Evolutionary conservation across 208 protist species (phyloP).

Genomic region (Wallacemonas sp.): DNA sequence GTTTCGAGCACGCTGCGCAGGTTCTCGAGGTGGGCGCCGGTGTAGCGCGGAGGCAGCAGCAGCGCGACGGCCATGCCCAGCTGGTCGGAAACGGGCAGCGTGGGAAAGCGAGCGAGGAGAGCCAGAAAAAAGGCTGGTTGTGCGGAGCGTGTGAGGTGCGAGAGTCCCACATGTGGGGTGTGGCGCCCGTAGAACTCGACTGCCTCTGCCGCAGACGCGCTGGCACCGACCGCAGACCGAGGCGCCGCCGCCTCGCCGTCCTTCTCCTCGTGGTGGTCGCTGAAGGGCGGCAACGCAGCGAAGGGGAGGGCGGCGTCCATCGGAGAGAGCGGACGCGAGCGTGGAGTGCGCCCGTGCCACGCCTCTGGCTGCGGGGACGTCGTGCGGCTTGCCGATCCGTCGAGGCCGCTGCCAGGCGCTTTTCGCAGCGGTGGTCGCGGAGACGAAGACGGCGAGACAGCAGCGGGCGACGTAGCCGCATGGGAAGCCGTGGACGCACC

Average conservation of each 20-base stretch:
- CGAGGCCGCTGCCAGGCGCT: no score
- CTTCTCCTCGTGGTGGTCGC: background rate
- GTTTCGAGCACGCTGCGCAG: conserved; percentile 36
- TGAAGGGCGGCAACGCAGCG: background rate
- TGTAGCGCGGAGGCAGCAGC: conserved; percentile 42
- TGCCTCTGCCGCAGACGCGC: background rate
- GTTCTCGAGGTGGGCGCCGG: conserved; percentile 25
- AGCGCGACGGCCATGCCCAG: conserved; percentile 48
- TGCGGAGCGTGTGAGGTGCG: conserved; percentile 13
- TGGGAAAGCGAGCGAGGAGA: conserved; percentile 33
- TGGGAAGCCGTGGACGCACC: no score
- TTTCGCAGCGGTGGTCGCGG: background rate
- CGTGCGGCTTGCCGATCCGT: no score
- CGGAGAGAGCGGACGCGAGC: background rate
- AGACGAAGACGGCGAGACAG: conserved; percentile 6
- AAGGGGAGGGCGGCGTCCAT: background rate
- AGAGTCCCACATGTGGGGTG: conserved; percentile 1
- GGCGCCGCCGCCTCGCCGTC: background rate
- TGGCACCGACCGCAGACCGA: no score
- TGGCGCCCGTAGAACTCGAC: background rate
- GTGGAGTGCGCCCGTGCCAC: background rate
- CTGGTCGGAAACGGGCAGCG: conserved; percentile 47
- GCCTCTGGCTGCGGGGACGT: no score
- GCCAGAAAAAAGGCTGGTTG: conserved; percentile 27
- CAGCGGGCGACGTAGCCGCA: no score